Base-by-base conservation (phyloP, 1,139 yeast species). In the Torulaspora pretoriensis region DNA sequence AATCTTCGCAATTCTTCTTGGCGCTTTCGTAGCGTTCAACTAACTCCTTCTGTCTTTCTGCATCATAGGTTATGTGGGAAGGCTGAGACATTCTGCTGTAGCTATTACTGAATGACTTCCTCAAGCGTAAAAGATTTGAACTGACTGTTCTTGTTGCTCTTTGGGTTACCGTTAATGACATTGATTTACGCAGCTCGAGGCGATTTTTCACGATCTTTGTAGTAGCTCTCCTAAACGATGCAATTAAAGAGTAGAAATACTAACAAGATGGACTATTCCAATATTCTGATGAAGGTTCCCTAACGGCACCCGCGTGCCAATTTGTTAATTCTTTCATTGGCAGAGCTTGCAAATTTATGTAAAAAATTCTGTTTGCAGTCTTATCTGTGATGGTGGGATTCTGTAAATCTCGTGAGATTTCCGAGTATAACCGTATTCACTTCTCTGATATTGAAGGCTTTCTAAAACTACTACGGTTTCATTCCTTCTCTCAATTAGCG, bases 21-120 rank as follows among this genome's bases (percentile, higher is more conserved):
- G 59, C 54, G n/a, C 36, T 45, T 19, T 57, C 55, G 40, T 55
- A 62, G 22, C 53, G 51, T 14, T 38, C 29, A 23, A 53, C 37
- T 35, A 62, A 41, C 40, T 56, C 54, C 13, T 40, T 43, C 29
- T 55, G 46, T 45, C 65, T 55, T 9, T 40, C 50, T 8, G 38
- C 31, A 9, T 46, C 50, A 38, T 53, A 55, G 9, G 51, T 23
- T 7, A 52, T 42, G 24, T 28, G 28, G 6, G 38, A 19, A 9
- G 29, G 31, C 24, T 40, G 36, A 9, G 38, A 17, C 43, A 40
- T 40, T 22, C 10, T 27, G 9, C 33, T 30, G 16, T 19, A 35
- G 13, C 32, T 36, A 29, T 10, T 29, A 29, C 29, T 27, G 25
- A 28, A 9, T 22, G 23, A 28, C 35, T 24, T 33, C n/a, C 17